These are phyloP conservation scores for Biscogniauxia mediterranea DNA, from an alignment of 2,329 filamentous ascomycete genomes.

Conservation along the genomic window DNA sequence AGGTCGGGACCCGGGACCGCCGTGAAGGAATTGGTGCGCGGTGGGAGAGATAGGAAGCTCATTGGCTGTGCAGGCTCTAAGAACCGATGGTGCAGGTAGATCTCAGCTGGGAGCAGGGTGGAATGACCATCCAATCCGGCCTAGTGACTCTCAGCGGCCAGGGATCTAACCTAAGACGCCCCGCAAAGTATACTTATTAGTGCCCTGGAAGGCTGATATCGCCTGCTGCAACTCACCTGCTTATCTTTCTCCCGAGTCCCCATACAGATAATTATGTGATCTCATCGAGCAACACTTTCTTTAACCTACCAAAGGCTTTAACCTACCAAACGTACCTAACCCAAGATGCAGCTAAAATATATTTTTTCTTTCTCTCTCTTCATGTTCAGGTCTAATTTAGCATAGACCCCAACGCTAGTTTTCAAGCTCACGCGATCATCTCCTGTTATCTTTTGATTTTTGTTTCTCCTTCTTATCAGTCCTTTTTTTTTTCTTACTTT, in stretches of 20 bases:
- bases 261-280: constrained; percentile 28
- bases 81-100: background rate
- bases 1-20: too few species aligned
- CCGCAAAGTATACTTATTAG: constrained; percentile 11
- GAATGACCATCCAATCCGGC: constrained; percentile 8
- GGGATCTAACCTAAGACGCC: background rate
- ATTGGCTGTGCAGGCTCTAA: background rate
- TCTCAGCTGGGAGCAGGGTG: constrained; percentile 12
- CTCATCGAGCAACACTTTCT: constrained; percentile 32
- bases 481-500: too few species aligned
- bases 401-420: too few species aligned
- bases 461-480: background rate
- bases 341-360: too few species aligned
- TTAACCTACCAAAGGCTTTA: background rate
- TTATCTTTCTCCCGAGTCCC: constrained; percentile 23
- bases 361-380: too few species aligned
- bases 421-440: background rate
- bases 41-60: background rate
- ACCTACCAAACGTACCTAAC: too few species aligned
- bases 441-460: background rate
- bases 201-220: background rate
- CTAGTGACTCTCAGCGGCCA: constrained; percentile 10
- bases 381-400: too few species aligned
- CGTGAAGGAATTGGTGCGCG: background rate
- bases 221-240: constrained; percentile 12